Base-by-base conservation (phyloP, 352 stramenopile genomes). In the Elongisporangium senticosum region DNA sequence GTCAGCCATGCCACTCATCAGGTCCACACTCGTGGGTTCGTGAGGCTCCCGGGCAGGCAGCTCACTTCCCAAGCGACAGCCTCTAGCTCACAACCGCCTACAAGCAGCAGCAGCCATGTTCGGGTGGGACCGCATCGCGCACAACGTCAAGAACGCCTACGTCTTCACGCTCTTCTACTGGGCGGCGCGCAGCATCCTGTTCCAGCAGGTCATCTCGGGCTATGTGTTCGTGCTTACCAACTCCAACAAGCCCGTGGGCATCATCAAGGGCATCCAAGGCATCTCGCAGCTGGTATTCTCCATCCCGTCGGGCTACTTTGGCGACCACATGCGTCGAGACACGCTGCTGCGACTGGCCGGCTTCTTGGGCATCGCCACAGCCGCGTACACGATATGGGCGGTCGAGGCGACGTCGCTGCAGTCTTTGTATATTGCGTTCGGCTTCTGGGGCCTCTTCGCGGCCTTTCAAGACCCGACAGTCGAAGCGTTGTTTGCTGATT, bases 261-360 rank as follows among this genome's bases (percentile, higher is more conserved):
- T 93, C 19, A 79, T 93, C 64, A 93, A 90, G 58, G 83, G 83
- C 59, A 88, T 93, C 56, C 80, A 90, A 55, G 83, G 83, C 60
- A 86, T 93, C 64, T 77, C 81, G 48, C 83, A 93, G 65, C 72
- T 93, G 26, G 24, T 87, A 7, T 88, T 88, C 53, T 87, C 83
- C 20, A 60, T 93, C 19, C 83, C 83, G 2, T 78, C 77, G 0
- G 83, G 78, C 20, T 88, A 85, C 55, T 79, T 85, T 51, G 78
- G 76, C n/a, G 79, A 93, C 52, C 74, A 67, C 48, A 86, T 73
- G 39, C 80, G 83, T 15, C 78, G 83, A 49, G 83, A 93, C 62
- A 77, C 67, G 14, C 76, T 93, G 53, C 73, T 93, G 21, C 72
- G 76, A 37, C 62, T 89, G 52, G 84, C 83, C 13, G 77, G 72